A percentile compares a stretch with the other conserved stretches of the same genome.
Conservation (phyloP, 441 rosid genomes). For the Flueggea neowawraea region DNA sequence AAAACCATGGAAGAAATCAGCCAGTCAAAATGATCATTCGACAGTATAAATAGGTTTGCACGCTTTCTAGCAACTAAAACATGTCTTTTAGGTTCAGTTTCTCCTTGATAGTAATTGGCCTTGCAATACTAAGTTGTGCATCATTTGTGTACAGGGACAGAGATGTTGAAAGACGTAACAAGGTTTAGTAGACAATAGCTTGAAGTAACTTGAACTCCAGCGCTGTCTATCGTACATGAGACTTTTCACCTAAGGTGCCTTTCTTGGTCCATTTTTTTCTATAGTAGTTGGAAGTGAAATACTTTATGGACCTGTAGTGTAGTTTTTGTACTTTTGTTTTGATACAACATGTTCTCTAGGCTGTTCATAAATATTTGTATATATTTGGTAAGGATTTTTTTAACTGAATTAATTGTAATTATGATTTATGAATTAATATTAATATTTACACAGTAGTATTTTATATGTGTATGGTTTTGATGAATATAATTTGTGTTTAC, state of each 20-base stretch:
- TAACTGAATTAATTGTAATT: too few species aligned
- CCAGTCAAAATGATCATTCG: constrained; percentile 71
- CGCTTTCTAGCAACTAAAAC: constrained; percentile 13
- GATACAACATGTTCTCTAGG: constrained; percentile 2
- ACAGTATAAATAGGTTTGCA: constrained; percentile 71
- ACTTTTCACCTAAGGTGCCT: constrained; percentile 87
- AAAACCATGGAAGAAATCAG: constrained; percentile 97
- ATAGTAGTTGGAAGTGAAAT: not conserved
- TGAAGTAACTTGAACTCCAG: constrained; percentile 92
- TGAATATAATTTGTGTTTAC: too few species aligned
- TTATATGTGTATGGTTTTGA: too few species aligned
- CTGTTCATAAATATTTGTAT: too few species aligned
- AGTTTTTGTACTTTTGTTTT: not conserved
- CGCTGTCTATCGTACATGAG: constrained; percentile 93
- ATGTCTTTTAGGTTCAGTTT: constrained; percentile 2
- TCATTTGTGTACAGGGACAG: constrained; percentile 52
- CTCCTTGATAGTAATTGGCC: constrained; percentile 5
- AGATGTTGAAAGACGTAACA: constrained; percentile 72
- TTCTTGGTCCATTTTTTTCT: not conserved
- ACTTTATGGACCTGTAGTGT: too few species aligned
- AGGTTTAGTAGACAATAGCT: constrained; percentile 91
- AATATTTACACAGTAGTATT: too few species aligned
- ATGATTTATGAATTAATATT: too few species aligned
- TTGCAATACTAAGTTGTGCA: constrained; percentile 5
- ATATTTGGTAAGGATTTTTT: too few species aligned